Evolutionary conservation across 768 basidiomycete species (phyloP).

Genomic region (Lentinula detonsa): DNA sequence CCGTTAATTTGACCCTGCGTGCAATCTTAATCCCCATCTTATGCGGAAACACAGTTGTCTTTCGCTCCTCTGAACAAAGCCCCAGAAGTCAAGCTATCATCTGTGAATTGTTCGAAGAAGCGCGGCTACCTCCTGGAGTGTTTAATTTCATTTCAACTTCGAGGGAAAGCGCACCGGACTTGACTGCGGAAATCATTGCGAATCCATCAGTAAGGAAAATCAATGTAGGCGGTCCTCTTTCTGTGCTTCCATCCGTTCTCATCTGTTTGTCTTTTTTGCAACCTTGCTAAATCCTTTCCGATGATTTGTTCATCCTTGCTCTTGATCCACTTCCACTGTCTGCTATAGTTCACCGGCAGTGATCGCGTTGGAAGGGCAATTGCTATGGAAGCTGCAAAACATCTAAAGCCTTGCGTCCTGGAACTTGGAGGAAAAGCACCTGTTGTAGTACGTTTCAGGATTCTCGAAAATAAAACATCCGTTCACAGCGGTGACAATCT

Average conservation of each 20-base stretch:
- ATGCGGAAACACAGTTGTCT: constrained; percentile 51
- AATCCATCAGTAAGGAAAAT: constrained; percentile 47
- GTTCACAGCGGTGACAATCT: too few species aligned
- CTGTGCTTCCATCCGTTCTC: too few species aligned
- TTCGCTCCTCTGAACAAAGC: constrained; percentile 46
- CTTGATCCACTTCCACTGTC: constrained; percentile 6
- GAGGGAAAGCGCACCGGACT: constrained; percentile 6
- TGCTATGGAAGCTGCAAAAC: constrained; percentile 45
- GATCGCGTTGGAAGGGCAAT: constrained; percentile 47
- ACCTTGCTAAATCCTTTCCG: not conserved
- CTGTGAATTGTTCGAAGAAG: constrained; percentile 44
- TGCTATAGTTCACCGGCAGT: constrained; percentile 51
- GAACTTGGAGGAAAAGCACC: constrained; percentile 48
- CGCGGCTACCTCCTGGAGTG: constrained; percentile 56
- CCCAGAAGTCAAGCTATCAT: constrained; percentile 42
- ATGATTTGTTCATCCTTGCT: constrained; percentile 7
- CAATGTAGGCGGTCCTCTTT: constrained; percentile 29
- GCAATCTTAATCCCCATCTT: constrained; percentile 41
- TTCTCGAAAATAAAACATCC: too few species aligned
- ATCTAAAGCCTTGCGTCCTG: constrained; percentile 45
- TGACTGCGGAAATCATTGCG: constrained; percentile 47
- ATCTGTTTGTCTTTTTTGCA: not conserved
- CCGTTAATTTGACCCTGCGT: constrained; percentile 36
- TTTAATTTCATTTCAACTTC: constrained; percentile 8
- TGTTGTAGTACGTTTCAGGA: constrained; percentile 30